A percentile compares a stretch with the other conserved stretches of the same genome.
These are phyloP conservation scores for Hypomyces perniciosus DNA, from an alignment of 2,329 filamentous ascomycete genomes.

Conservation along the genomic window DNA sequence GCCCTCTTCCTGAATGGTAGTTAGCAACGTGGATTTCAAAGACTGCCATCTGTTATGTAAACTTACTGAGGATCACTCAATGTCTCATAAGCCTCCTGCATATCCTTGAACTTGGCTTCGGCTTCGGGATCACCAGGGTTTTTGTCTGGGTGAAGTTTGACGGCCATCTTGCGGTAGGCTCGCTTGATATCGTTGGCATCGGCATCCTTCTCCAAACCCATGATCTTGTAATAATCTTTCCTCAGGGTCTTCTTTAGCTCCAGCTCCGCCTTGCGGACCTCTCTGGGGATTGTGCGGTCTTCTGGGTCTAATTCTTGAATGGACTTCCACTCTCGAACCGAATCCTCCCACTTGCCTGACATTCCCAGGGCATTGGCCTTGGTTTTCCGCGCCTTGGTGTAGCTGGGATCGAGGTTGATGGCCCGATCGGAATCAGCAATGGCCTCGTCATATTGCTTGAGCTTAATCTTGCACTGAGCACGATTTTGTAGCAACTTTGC, in stretches of 20 bases:
- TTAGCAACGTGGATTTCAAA: conserved; percentile 27
- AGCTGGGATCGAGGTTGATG: conserved; percentile 73
- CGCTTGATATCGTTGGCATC: conserved; percentile 85
- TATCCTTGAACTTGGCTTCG: conserved; percentile 93
- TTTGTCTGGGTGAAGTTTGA: conserved; percentile 95
- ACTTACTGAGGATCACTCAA: conserved; percentile 88
- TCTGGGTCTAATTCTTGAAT: conserved; percentile 77
- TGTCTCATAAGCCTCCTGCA: conserved; percentile 94
- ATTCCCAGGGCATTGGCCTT: conserved; percentile 85
- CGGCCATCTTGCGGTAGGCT: conserved; percentile 91
- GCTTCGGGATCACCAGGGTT: conserved; percentile 81
- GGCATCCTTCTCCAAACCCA: conserved; percentile 80
- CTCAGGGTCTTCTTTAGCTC: conserved; percentile 96
- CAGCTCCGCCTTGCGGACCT: conserved; percentile 83
- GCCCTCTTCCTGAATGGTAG: conserved; percentile 63
- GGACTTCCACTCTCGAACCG: conserved; percentile 80
- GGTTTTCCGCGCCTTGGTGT: conserved; percentile 87
- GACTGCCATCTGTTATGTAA: neutral
- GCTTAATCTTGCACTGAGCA: conserved; percentile 73
- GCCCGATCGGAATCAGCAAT: conserved; percentile 83
- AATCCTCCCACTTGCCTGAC: conserved; percentile 86
- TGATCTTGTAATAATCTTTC: conserved; percentile 99
- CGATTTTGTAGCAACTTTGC: conserved; percentile 93
- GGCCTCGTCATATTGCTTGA: conserved; percentile 78
- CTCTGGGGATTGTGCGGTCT: conserved; percentile 73